Conservation (phyloP, 768 basidiomycete species). For the Termitomyces sp. region DNA sequence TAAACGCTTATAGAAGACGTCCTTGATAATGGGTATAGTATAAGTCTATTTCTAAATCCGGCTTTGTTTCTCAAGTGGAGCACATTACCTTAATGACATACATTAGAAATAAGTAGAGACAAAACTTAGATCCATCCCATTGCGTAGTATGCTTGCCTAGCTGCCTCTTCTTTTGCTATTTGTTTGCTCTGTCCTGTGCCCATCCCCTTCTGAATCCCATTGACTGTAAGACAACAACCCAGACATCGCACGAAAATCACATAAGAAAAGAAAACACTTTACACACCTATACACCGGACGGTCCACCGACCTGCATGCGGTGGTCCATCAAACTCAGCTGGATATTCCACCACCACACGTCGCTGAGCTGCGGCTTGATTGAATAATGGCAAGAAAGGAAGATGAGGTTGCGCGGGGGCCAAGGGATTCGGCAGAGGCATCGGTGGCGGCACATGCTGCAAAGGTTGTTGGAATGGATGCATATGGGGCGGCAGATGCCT, state of each 20-base stretch:
- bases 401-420: slow-evolving; percentile 55
- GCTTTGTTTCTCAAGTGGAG: background rate
- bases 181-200: slow-evolving; percentile 70
- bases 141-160: slow-evolving; percentile 60
- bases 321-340: slow-evolving; percentile 55
- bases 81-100: background rate
- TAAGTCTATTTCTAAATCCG: background rate
- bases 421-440: slow-evolving; percentile 43
- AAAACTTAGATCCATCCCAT: slow-evolving; percentile 64
- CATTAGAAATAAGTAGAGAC: background rate
- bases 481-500: slow-evolving; percentile 13
- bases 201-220: slow-evolving; percentile 61
- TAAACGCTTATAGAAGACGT: too few relatives aligned
- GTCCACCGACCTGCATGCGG: slow-evolving; percentile 65
- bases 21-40: too few relatives aligned
- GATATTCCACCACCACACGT: slow-evolving; percentile 55
- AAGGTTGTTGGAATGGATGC: slow-evolving; percentile 13
- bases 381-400: slow-evolving; percentile 66
- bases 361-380: slow-evolving; percentile 70
- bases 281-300: slow-evolving; percentile 64
- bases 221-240: slow-evolving; percentile 37
- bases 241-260: background rate
- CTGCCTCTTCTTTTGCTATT: slow-evolving; percentile 73
- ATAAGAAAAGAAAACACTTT: background rate
- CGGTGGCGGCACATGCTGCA: slow-evolving; percentile 11